A percentile compares a stretch with the other conserved stretches of the same genome.
Evolutionary conservation across 495 filamentous ascomycete species (phyloP).

Genomic region (Talaromyces nanjingensis): DNA sequence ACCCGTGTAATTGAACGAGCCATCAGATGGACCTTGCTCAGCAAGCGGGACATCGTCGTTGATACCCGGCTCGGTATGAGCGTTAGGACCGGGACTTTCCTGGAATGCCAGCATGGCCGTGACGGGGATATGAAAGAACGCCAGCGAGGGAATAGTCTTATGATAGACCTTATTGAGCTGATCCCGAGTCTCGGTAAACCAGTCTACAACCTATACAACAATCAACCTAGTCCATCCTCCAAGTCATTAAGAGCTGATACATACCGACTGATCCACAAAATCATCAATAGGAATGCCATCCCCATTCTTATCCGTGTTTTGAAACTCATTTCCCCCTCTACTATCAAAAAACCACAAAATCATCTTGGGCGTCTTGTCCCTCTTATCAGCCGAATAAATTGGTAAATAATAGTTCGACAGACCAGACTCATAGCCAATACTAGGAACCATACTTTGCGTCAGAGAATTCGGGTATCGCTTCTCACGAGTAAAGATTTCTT

Average conservation of each 20-base stretch:
- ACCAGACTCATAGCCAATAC: slow-evolving; percentile 34
- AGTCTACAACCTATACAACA: slow-evolving; percentile 44
- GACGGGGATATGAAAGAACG: slow-evolving; percentile 67
- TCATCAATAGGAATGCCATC: slow-evolving; percentile 25
- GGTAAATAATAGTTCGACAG: slow-evolving; percentile 64
- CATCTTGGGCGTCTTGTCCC: slow-evolving; percentile 31
- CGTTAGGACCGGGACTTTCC: slow-evolving; percentile 27
- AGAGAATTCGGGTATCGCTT: slow-evolving; percentile 43
- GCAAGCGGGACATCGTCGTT: slow-evolving; percentile 56
- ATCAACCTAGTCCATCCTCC: slow-evolving; percentile 12
- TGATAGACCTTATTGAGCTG: slow-evolving; percentile 34
- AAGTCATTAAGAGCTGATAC: neutral
- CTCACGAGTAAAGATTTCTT: slow-evolving; percentile 49
- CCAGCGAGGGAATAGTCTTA: slow-evolving; percentile 51
- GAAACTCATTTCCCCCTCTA: slow-evolving; percentile 52
- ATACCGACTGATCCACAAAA: slow-evolving; percentile 26
- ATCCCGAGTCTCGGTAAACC: slow-evolving; percentile 49
- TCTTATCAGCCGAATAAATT: slow-evolving; percentile 31
- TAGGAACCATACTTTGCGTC: slow-evolving; percentile 42
- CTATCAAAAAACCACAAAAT: slow-evolving; percentile 76
- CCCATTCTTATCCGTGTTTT: slow-evolving; percentile 25
- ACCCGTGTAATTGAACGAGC: slow-evolving; percentile 27
- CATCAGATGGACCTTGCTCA: slow-evolving; percentile 43
- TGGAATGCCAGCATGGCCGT: slow-evolving; percentile 50
- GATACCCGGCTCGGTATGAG: slow-evolving; percentile 50